phyloP scores from a whole-genome alignment of 2,329 filamentous ascomycete species.

The Dissoconium aciculare region DNA sequence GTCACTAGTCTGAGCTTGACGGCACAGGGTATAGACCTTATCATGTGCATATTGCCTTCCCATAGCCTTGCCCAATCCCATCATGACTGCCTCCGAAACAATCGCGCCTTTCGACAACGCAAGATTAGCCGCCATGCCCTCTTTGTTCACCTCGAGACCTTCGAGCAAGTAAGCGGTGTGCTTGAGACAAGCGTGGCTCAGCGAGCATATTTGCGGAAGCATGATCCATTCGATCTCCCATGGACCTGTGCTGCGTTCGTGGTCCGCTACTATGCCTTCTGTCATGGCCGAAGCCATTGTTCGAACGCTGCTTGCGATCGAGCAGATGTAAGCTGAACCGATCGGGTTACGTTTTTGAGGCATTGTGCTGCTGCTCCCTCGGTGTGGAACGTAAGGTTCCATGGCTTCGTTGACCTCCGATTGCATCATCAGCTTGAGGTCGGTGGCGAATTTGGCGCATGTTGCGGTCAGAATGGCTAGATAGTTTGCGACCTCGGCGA shows the following conservation, averaged over 20 bases:
- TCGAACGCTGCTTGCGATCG: slow-evolving; percentile 14
- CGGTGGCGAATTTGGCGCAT: slow-evolving; percentile 20
- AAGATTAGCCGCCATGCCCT: slow-evolving; percentile 16
- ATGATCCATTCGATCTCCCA: slow-evolving; percentile 22
- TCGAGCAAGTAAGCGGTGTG: slow-evolving; percentile 15
- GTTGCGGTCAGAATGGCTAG: slow-evolving; percentile 17
- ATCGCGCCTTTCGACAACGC: slow-evolving; percentile 23
- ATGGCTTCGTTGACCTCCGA: slow-evolving; percentile 17
- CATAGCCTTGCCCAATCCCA: slow-evolving; percentile 23
- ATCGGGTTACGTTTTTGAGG: slow-evolving; percentile 30
- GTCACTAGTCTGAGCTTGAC: slow-evolving; percentile 11
- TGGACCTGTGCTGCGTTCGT: slow-evolving; percentile 18
- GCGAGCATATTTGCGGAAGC: slow-evolving; percentile 17
- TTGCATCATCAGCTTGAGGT: slow-evolving; percentile 20
- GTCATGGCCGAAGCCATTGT: slow-evolving; percentile 12
- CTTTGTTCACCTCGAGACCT: slow-evolving; percentile 17
- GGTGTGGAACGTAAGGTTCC: slow-evolving; percentile 35
- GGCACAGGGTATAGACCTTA: slow-evolving; percentile 24
- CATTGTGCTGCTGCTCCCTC: slow-evolving; percentile 41
- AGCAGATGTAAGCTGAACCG: slow-evolving; percentile 15
- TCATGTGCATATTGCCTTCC: slow-evolving; percentile 24
- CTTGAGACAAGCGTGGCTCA: slow-evolving; percentile 15
- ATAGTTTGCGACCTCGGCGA: slow-evolving; percentile 16
- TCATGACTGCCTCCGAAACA: slow-evolving; percentile 27
- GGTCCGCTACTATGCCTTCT: slow-evolving; percentile 18